Evolutionary conservation across 1,284 basidiomycete genomes (phyloP).

Genomic region (Ganoderma leucocontextum): DNA sequence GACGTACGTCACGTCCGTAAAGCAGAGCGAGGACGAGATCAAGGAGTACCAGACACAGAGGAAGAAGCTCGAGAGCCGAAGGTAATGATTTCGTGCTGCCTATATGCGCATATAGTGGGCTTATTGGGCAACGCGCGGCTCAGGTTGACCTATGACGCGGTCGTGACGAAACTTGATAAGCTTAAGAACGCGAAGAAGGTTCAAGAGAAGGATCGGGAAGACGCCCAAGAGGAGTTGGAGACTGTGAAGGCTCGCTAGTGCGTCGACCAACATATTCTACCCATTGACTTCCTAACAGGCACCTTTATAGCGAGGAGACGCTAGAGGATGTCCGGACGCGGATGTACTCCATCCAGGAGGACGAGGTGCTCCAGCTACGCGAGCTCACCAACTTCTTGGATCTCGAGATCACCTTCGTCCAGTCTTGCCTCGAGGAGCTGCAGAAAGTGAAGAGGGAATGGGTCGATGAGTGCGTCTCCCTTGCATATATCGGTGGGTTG

Average conservation of each 20-base stretch:
- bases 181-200: slow-evolving; percentile 72
- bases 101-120: not conserved
- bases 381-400: slow-evolving; percentile 78
- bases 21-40: slow-evolving; percentile 69
- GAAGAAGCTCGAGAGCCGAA: slow-evolving; percentile 84
- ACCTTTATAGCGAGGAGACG: slow-evolving; percentile 73
- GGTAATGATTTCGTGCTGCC: slow-evolving; percentile 50
- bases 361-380: slow-evolving; percentile 73
- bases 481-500: not conserved
- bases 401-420: slow-evolving; percentile 76
- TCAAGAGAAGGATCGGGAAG: slow-evolving; percentile 71
- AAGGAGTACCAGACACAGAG: slow-evolving; percentile 74
- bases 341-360: slow-evolving; percentile 81
- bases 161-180: slow-evolving; percentile 72
- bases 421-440: slow-evolving; percentile 74
- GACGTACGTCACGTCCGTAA: slow-evolving; percentile 73
- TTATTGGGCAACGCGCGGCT: not conserved
- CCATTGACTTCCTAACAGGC: not conserved
- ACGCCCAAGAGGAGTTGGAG: slow-evolving; percentile 81
- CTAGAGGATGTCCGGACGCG: slow-evolving; percentile 79
- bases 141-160: slow-evolving; percentile 82
- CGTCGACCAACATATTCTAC: slow-evolving; percentile 40
- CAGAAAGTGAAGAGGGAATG: slow-evolving; percentile 72
- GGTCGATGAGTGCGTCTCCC: slow-evolving; percentile 61
- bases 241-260: slow-evolving; percentile 78